Base-by-base conservation (phyloP, 805 yeast species). In the Candida hungchunana region DNA sequence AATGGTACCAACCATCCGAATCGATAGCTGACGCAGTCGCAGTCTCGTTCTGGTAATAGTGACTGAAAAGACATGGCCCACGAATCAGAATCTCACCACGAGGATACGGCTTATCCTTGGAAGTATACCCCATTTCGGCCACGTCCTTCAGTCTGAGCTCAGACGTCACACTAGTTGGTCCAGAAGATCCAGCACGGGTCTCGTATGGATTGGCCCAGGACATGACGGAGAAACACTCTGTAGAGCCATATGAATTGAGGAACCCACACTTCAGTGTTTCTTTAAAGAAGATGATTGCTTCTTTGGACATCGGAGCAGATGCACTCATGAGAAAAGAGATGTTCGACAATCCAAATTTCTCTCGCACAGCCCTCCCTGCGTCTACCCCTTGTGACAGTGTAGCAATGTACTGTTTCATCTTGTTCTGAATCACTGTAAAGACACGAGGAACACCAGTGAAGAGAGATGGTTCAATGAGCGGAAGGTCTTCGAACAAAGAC, bases 301-400 rank as follows among this genome's bases (percentile, higher is more conserved):
- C 73, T 13, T 69, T 64, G 21, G 77, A 65, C 40, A 79, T 67
- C 14, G 85, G 84, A 5, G 85, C 84, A 27, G 79, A 71, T 5
- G 83, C 81, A 32, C 64, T 51, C 34, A 59, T 50, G 29, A 62
- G 42, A 26, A 47, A 47, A 18, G 53, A 45, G 18, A 61, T 43
- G 28, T 66, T 60, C 16, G 60, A 63, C 45, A 69, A 55, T 2
- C 74, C 75, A 17, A 66, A 51, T 22, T 55, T 42, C 34, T 44
- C 39, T 21, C 59, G 48, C n/a, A 69, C 53, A 45, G 14, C 29
- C 13, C 27, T 26, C 2, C 39, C 37, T 22, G 40, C 31, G 29
- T 32, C 34, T 3, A 26, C 24, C 12, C 19, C 20, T 8, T 28
- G 24, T 11, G 41, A 22, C 3, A 47, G 25, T 7, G 40, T 28